Evolutionary conservation across 2,329 filamentous ascomycete species (phyloP).

Genomic region (Sporothrix dimorphospora): DNA sequence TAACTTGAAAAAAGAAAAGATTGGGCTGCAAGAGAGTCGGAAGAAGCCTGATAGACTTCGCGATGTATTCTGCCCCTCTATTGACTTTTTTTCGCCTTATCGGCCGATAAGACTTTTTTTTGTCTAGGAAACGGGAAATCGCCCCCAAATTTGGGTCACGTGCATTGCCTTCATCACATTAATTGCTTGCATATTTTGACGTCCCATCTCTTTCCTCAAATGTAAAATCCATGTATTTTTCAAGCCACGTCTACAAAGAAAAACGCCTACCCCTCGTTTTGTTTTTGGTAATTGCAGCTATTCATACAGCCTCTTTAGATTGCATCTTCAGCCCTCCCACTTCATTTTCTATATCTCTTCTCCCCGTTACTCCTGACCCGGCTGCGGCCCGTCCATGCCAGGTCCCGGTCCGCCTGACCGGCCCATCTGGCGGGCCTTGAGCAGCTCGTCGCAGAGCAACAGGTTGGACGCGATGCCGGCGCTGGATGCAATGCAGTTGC

Average conservation of each 20-base stretch:
- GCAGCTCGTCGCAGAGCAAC: slow-evolving; percentile 91
- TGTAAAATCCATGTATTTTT: slow-evolving; percentile 30
- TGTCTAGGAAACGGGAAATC: not conserved
- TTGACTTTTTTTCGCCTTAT: slow-evolving; percentile 21
- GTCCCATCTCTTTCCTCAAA: not conserved
- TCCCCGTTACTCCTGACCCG: slow-evolving; percentile 55
- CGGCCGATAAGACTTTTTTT: slow-evolving; percentile 20
- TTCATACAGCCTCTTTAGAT: slow-evolving; percentile 32
- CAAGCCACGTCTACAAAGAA: slow-evolving; percentile 26
- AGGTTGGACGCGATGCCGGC: slow-evolving; percentile 95
- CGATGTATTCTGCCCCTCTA: slow-evolving; percentile 15
- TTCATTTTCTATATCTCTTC: not conserved
- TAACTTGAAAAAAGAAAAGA: not conserved
- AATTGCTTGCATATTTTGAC: not conserved
- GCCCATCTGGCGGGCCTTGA: slow-evolving; percentile 97
- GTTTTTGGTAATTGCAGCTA: slow-evolving; percentile 36
- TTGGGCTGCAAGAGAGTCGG: not conserved
- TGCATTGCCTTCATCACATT: not conserved
- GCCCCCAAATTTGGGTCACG: not conserved
- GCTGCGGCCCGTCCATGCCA: slow-evolving; percentile 64
- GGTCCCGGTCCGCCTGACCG: slow-evolving; percentile 64
- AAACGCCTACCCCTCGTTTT: slow-evolving; percentile 33
- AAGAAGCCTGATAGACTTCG: not conserved
- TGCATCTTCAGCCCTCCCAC: slow-evolving; percentile 28
- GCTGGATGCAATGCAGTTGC: slow-evolving; percentile 92